phyloP scores from a whole-genome alignment of 257 asterid species.

The Anisodus acutangulus region DNA sequence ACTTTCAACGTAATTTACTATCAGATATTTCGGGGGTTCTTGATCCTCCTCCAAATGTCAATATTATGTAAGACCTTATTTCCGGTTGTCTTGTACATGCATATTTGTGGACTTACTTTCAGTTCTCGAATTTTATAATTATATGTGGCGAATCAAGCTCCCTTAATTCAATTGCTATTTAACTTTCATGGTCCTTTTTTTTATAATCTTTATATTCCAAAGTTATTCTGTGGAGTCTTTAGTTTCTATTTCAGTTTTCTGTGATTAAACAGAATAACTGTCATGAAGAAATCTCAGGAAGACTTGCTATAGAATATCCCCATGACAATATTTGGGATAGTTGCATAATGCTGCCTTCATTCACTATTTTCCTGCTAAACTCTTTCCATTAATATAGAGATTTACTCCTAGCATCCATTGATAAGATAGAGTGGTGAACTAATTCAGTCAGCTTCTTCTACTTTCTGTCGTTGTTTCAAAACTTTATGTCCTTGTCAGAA shows the following conservation, averaged over 20 bases:
- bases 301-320: background rate
- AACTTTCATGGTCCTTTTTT: background rate
- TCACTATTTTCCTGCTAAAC: too few species aligned
- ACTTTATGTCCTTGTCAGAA: background rate
- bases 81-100: background rate
- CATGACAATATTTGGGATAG: background rate
- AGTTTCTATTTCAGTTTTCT: background rate
- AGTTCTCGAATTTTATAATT: background rate
- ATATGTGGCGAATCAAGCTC: background rate
- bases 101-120: constrained; percentile 19
- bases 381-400: too few species aligned
- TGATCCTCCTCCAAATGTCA: constrained; percentile 49
- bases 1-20: constrained; percentile 48
- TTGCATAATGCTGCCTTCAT: too few species aligned
- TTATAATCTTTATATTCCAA: background rate
- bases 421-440: too few species aligned
- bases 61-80: constrained; percentile 44
- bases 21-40: constrained; percentile 57
- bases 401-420: too few species aligned
- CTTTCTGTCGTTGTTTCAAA: background rate
- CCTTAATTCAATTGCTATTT: background rate
- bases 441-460: too few species aligned
- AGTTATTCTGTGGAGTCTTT: background rate
- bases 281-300: background rate
- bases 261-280: constrained; percentile 2